Evolutionary conservation across 768 basidiomycete genomes (phyloP).

Genomic region (Lenzites betulinus): DNA sequence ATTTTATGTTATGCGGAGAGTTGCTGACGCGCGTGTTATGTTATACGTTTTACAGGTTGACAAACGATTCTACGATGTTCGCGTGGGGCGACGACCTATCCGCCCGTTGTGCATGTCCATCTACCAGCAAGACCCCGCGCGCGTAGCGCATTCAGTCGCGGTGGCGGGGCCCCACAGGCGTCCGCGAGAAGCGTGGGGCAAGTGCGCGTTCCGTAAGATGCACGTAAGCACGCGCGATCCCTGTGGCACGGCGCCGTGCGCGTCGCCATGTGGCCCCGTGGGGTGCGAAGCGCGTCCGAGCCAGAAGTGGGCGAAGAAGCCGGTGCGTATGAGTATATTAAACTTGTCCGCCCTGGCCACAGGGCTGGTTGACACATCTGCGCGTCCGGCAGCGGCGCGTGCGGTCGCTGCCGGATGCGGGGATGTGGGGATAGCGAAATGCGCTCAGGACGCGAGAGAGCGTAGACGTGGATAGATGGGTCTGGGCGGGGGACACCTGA

Average conservation of each 20-base stretch:
- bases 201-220: neutral
- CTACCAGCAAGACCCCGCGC: no score
- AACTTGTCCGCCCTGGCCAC: slow-evolving; percentile 7
- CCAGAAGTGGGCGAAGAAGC: no score
- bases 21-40: no score
- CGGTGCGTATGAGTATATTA: slow-evolving; percentile 11
- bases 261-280: no score
- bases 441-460: no score
- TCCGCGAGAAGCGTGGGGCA: slow-evolving; percentile 3
- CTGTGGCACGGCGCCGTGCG: neutral
- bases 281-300: no score
- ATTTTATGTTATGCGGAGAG: no score
- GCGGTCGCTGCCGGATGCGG: neutral
- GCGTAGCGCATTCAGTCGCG: no score
- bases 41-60: no score
- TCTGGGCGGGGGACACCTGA: neutral
- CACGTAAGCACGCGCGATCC: neutral
- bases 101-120: no score
- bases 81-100: no score
- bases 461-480: neutral
- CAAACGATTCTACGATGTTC: no score
- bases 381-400: neutral
- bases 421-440: neutral
- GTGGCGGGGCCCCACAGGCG: neutral
- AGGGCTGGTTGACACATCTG: slow-evolving; percentile 1